Base-by-base conservation (phyloP, 2,329 filamentous ascomycete species). In the Nothopassalora personata region DNA sequence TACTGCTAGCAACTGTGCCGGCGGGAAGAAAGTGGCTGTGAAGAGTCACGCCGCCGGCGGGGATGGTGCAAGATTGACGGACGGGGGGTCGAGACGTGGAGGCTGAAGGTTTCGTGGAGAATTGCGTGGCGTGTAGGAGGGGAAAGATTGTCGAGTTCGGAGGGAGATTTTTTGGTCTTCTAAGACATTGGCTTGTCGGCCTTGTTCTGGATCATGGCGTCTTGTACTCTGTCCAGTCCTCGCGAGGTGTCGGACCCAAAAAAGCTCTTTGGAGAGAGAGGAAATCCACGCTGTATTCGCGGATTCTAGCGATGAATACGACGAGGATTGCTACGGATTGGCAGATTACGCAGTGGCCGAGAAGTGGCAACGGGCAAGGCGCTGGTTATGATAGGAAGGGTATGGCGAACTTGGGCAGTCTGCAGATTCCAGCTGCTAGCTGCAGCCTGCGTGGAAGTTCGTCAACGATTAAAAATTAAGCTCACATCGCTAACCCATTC, bases 91-190 rank as follows among this genome's bases (percentile, higher is more conserved):
- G 80, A n/a, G 0, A 76, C 74, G 52, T 75, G 62, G 7, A 90
- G 71, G 15, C 88, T 83, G 75, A 91, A 88, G 4, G 86, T 83
- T 73, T 93, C 89, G 68, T 91, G 88, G 66, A 92, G 80, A 57
- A 84, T 85, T 3, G 88, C 89, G 67, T 91, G 86, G 88, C 89
- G 67, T 91, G 86, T 1, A 93, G 81, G 70, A 91, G 92, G 1
- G 73, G 70, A 4, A 4, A 70, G 4, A 72, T 23, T 23, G 23
- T 23, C 23, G 23, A 23, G 23, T 1, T 23, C 23, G 23, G 23
- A 23, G 23, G 23, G 23, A 23, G 23, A 23, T 23, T 1, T 23
- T 23, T 23, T 23, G 3, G 23, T 23, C 23, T 23, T 23, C 23
- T 23, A 23, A 23, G 23, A 23, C 23, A 2, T 23, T 23, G 23